phyloP scores from a whole-genome alignment of 345 rosid species.

The Citrus cavaleriei region DNA sequence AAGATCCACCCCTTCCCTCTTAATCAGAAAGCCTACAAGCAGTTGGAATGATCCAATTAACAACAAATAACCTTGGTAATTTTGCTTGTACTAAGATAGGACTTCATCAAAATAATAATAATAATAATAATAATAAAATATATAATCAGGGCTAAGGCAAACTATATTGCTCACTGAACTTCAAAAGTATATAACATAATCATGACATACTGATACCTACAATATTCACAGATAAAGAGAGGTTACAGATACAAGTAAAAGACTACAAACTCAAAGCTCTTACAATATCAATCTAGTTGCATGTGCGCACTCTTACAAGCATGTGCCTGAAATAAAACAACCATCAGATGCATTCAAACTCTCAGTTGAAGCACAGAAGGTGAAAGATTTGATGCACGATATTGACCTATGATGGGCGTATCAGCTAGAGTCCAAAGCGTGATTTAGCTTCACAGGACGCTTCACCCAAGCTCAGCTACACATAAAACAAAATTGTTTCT shows the following conservation, averaged over 20 bases:
- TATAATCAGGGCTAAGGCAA: slow-evolving; percentile 1
- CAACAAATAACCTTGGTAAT: neutral
- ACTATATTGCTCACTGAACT: slow-evolving; percentile 27
- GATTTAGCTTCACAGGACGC: slow-evolving; percentile 25
- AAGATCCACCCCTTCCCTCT: neutral
- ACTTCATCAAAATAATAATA: neutral
- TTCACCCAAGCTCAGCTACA: slow-evolving; percentile 16
- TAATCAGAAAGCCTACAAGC: too few species aligned
- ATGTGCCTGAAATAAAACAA: slow-evolving; percentile 41
- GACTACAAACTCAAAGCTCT: slow-evolving; percentile 37
- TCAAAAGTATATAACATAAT: slow-evolving; percentile 30
- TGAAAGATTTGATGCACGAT: slow-evolving; percentile 7
- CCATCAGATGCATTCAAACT: slow-evolving; percentile 42
- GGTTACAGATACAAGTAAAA: slow-evolving; percentile 27
- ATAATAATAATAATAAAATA: too few species aligned
- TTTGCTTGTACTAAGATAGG: neutral
- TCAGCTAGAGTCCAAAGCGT: slow-evolving; percentile 8
- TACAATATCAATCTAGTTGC: slow-evolving; percentile 33
- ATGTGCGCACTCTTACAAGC: slow-evolving; percentile 39
- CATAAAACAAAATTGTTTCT: slow-evolving; percentile 29
- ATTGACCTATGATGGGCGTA: slow-evolving; percentile 8
- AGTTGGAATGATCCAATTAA: neutral
- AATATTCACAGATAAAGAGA: slow-evolving; percentile 48
- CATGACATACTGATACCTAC: slow-evolving; percentile 41
- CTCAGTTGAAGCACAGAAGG: slow-evolving; percentile 22